Evolutionary conservation across 2,329 filamentous ascomycete species (phyloP).

Genomic region (Didymella lethalis): DNA sequence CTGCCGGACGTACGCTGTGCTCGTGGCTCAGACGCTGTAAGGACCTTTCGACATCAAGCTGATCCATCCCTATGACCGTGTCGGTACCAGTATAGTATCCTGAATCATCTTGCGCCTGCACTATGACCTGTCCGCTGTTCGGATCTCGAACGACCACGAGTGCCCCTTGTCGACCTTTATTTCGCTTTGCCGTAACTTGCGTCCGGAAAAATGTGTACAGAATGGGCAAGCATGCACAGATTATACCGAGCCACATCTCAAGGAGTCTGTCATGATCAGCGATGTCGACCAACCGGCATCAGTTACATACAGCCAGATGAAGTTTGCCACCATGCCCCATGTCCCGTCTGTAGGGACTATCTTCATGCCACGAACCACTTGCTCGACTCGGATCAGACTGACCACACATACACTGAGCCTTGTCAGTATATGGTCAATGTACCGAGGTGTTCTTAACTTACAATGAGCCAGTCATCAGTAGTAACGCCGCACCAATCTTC

Average conservation of each 20-base stretch:
- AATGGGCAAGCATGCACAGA: constrained; percentile 27
- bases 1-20: constrained; percentile 8
- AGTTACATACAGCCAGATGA: constrained; percentile 28
- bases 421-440: neutral
- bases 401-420: constrained; percentile 24
- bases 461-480: constrained; percentile 31
- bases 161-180: neutral
- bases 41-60: constrained; percentile 3
- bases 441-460: constrained; percentile 9
- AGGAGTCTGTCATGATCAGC: constrained; percentile 19
- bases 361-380: constrained; percentile 20
- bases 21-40: neutral
- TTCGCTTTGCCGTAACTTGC: neutral
- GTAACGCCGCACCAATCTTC: constrained; percentile 28
- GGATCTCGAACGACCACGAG: constrained; percentile 14
- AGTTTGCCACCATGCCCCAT: constrained; percentile 27
- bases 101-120: constrained; percentile 2
- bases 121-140: constrained; percentile 11
- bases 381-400: constrained; percentile 25
- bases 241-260: constrained; percentile 31
- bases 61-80: constrained; percentile 4
- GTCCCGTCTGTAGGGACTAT: constrained; percentile 21
- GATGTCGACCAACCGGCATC: neutral
- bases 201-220: constrained; percentile 22
- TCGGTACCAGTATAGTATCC: constrained; percentile 11